Conservation (phyloP, 306 rosid genomes). For the Gillenia trifoliata region DNA sequence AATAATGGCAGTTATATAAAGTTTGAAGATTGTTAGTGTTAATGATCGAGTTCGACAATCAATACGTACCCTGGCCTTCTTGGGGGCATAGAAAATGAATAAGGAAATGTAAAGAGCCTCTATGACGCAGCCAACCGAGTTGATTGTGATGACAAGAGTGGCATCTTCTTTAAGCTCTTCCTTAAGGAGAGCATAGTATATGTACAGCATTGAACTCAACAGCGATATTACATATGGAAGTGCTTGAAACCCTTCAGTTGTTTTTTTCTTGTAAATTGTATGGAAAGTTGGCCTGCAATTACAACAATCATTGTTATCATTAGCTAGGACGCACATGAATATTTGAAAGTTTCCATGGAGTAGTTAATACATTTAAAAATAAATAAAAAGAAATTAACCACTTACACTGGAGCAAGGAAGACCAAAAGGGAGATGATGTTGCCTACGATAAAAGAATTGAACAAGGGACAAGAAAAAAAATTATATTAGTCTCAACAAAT, state of each 20-base stretch:
- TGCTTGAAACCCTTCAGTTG: slow-evolving; percentile 72
- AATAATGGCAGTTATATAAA: too few species aligned
- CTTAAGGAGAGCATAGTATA: slow-evolving; percentile 79
- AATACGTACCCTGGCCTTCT: slow-evolving; percentile 49
- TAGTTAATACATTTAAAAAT: background rate
- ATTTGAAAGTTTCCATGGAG: background rate
- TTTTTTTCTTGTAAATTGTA: slow-evolving; percentile 69
- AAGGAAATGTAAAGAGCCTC: slow-evolving; percentile 53
- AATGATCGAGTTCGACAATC: background rate
- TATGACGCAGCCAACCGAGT: slow-evolving; percentile 68
- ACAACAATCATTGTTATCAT: background rate
- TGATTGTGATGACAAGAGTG: slow-evolving; percentile 77
- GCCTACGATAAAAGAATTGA: slow-evolving; percentile 36
- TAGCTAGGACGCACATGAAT: background rate
- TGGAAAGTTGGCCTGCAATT: slow-evolving; percentile 74
- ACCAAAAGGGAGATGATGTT: slow-evolving; percentile 78
- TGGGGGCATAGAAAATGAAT: slow-evolving; percentile 64
- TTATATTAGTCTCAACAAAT: background rate
- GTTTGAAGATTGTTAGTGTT: background rate
- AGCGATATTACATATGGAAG: slow-evolving; percentile 84
- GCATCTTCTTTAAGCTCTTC: slow-evolving; percentile 48
- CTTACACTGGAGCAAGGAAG: slow-evolving; percentile 93
- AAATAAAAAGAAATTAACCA: too few species aligned
- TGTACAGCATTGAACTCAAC: slow-evolving; percentile 82
- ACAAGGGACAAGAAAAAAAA: background rate